Evolutionary conservation across 1,139 yeast genomes (phyloP).

Genomic region (Suhomyces kunorum): DNA sequence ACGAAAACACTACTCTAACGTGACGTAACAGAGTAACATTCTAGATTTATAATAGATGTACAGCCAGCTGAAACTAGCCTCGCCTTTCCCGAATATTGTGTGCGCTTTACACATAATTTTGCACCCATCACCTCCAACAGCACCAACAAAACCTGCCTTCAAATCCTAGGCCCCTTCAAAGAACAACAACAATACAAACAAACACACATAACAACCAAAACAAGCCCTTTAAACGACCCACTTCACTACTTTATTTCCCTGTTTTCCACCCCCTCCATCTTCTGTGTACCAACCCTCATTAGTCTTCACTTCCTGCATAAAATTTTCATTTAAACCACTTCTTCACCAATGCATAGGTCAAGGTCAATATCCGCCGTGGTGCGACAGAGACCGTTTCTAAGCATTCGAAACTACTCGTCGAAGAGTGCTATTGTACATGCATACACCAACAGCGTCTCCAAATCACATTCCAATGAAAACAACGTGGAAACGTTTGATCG

Average conservation of each 20-base stretch:
- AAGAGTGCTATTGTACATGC: too few relatives aligned
- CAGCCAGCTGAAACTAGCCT: too few relatives aligned
- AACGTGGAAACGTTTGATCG: slow-evolving; percentile 16
- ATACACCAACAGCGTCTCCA: not conserved
- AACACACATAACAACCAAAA: too few relatives aligned
- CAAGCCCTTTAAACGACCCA: too few relatives aligned
- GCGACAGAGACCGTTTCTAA: not conserved
- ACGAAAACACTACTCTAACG: too few relatives aligned
- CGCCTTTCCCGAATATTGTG: too few relatives aligned
- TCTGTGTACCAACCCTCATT: not conserved
- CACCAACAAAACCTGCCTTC: too few relatives aligned
- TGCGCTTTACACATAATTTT: not conserved
- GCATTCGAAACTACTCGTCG: not conserved
- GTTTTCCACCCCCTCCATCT: not conserved
- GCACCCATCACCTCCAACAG: not conserved
- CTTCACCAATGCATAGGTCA: slow-evolving; percentile 4
- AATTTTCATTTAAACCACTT: slow-evolving; percentile 5
- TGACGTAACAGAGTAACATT: too few relatives aligned
- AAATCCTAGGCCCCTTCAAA: too few relatives aligned
- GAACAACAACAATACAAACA: too few relatives aligned
- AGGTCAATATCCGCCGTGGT: not conserved
- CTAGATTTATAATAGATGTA: too few relatives aligned
- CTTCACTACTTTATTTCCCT: not conserved
- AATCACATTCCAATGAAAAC: not conserved
- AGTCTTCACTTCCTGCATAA: slow-evolving; percentile 6